These are phyloP conservation scores for Fusarium paranaense DNA, from an alignment of 2,329 filamentous ascomycete species.

Conservation along the genomic window DNA sequence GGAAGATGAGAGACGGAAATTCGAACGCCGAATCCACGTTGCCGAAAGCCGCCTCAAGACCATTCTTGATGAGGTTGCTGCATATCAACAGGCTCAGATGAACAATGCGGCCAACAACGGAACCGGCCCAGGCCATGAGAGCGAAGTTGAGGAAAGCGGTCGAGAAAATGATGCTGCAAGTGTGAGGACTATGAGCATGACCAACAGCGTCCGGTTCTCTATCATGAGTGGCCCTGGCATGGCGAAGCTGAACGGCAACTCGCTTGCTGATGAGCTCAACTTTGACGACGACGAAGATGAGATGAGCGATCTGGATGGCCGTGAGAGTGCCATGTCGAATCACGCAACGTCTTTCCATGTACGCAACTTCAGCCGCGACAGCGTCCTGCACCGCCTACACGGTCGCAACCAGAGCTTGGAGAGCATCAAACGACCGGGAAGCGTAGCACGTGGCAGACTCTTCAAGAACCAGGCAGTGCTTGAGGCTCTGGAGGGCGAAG, in stretches of 20 bases:
- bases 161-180: constrained; percentile 80
- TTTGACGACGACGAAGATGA: constrained; percentile 87
- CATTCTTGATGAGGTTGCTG: constrained; percentile 87
- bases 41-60: constrained; percentile 87
- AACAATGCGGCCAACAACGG: constrained; percentile 44
- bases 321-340: constrained; percentile 69
- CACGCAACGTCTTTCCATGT: constrained; percentile 58
- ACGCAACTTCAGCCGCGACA: constrained; percentile 69
- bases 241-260: constrained; percentile 74
- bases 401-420: constrained; percentile 69
- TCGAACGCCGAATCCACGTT: constrained; percentile 89
- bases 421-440: constrained; percentile 66
- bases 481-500: constrained; percentile 67
- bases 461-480: constrained; percentile 66
- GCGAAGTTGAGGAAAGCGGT: constrained; percentile 70
- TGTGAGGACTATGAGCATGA: constrained; percentile 76
- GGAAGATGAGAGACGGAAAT: constrained; percentile 83
- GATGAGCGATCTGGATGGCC: constrained; percentile 77
- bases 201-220: constrained; percentile 80
- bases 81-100: constrained; percentile 69
- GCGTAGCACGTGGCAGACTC: constrained; percentile 64
- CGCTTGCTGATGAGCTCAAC: constrained; percentile 90
- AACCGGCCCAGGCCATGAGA: constrained; percentile 59
- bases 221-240: constrained; percentile 68
- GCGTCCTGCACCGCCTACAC: constrained; percentile 61